Evolutionary conservation across 805 yeast species (phyloP).

Genomic region (Wickerhamomyces chaumierensis): DNA sequence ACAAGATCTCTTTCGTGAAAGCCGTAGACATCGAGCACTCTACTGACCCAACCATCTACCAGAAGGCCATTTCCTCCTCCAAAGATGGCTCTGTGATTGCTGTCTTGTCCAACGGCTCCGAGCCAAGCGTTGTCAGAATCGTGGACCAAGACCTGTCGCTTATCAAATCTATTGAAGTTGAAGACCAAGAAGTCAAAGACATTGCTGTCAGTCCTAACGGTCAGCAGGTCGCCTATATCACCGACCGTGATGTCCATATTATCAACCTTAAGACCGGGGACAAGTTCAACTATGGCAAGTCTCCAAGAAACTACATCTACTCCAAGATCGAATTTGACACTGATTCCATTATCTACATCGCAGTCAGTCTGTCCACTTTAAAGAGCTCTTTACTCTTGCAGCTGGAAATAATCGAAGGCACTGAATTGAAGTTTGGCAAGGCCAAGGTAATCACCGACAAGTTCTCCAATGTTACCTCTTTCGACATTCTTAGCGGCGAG

Average conservation of each 20-base stretch:
- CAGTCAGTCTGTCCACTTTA: conserved; percentile 29
- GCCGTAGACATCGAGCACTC: conserved; percentile 46
- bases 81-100: conserved; percentile 54
- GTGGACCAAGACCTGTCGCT: conserved; percentile 48
- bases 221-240: conserved; percentile 50
- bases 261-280: conserved; percentile 7
- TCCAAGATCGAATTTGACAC: conserved; percentile 32
- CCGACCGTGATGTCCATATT: conserved; percentile 33
- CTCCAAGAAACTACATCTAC: conserved; percentile 17
- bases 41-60: conserved; percentile 39
- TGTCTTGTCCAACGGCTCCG: conserved; percentile 54
- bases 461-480: conserved; percentile 44
- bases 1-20: conserved; percentile 46
- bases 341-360: conserved; percentile 27
- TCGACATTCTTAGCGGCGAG: conserved; percentile 29
- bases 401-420: conserved; percentile 9
- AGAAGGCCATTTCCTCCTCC: conserved; percentile 47
- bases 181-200: conserved; percentile 44
- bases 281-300: conserved; percentile 7
- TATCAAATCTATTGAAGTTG: conserved; percentile 38
- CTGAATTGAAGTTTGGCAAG: conserved; percentile 17
- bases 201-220: conserved; percentile 60
- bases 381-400: conserved; percentile 28
- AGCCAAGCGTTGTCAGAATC: conserved; percentile 44
- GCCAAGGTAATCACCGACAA: conserved; percentile 32